Conservation (phyloP, 768 basidiomycete species). For the Hypsizygus marmoreus region DNA sequence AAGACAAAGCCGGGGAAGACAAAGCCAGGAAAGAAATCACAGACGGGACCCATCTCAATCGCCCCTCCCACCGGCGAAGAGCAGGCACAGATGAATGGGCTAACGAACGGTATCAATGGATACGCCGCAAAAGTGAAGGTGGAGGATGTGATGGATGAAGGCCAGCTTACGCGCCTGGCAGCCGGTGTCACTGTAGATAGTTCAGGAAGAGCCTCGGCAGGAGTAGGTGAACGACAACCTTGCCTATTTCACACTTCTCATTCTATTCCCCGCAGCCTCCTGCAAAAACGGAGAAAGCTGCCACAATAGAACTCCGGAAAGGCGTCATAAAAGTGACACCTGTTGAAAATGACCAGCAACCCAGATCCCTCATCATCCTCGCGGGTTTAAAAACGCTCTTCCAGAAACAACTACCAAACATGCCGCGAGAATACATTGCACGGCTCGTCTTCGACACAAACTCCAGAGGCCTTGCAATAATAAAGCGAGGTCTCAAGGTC, state of each 20-base stretch:
- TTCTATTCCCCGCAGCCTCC: conserved; percentile 41
- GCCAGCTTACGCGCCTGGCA: conserved; percentile 73
- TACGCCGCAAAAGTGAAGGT: conserved; percentile 60
- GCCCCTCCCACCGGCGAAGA: conserved; percentile 41
- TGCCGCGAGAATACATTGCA: conserved; percentile 98
- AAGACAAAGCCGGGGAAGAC: too few species aligned
- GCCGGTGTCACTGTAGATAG: conserved; percentile 82
- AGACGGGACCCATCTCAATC: conserved; percentile 51
- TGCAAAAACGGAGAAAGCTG: conserved; percentile 71
- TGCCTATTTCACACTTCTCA: neutral
- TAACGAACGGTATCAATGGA: conserved; percentile 46
- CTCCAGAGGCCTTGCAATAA: conserved; percentile 91
- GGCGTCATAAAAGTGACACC: conserved; percentile 83
- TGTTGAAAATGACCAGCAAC: conserved; percentile 79
- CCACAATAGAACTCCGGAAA: conserved; percentile 76
- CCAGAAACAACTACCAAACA: conserved; percentile 96
- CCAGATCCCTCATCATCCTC: conserved; percentile 80
- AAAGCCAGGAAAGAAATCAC: conserved; percentile 64
- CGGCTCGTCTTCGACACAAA: conserved; percentile 91
- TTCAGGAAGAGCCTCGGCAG: conserved; percentile 42
- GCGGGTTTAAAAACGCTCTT: conserved; percentile 97
- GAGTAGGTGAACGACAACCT: conserved; percentile 38
- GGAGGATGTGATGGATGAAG: conserved; percentile 81
- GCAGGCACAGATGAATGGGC: conserved; percentile 39
- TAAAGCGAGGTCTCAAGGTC: conserved; percentile 93